Evolutionary conservation across 2,329 filamentous ascomycete genomes (phyloP).

Genomic region (Penicillium sp.): DNA sequence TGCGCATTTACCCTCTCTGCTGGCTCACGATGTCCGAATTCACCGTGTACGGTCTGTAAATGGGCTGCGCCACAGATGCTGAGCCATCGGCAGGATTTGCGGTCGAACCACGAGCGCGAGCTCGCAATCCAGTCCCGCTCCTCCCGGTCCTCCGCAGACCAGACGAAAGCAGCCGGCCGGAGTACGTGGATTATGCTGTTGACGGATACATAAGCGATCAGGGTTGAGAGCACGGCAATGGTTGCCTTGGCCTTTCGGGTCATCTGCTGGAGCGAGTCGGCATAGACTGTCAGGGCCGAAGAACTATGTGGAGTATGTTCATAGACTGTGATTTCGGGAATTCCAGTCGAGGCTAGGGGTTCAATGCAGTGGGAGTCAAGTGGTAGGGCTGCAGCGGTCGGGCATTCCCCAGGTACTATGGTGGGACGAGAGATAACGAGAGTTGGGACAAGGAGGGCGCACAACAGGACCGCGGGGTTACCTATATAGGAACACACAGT

Average conservation of each 20-base stretch:
- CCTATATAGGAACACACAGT: constrained; percentile 10
- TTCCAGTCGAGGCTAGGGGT: constrained; percentile 7
- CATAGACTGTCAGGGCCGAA: constrained; percentile 12
- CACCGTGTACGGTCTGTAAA: constrained; percentile 50
- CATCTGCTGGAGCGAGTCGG: constrained; percentile 32
- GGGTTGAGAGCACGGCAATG: constrained; percentile 34
- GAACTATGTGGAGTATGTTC: constrained; percentile 5
- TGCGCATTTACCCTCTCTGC: constrained; percentile 11
- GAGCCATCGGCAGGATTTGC: constrained; percentile 69
- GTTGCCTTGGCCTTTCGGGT: constrained; percentile 32
- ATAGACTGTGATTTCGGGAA: constrained; percentile 9
- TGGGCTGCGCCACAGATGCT: constrained; percentile 71
- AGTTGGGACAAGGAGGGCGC: constrained; percentile 6
- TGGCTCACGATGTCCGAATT: constrained; percentile 25
- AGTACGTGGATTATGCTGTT: constrained; percentile 48
- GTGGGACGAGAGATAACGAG: constrained; percentile 15
- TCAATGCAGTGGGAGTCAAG: constrained; percentile 14
- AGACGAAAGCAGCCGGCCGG: constrained; percentile 55
- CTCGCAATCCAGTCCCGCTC: constrained; percentile 61
- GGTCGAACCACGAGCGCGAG: constrained; percentile 64
- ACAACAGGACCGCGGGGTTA: constrained; percentile 9
- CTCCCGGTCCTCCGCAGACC: constrained; percentile 52
- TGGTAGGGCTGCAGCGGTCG: constrained; percentile 6
- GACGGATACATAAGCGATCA: constrained; percentile 38
- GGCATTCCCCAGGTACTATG: constrained; percentile 12